phyloP scores from a whole-genome alignment of 257 asterid genomes.

The Verbena officinalis region DNA sequence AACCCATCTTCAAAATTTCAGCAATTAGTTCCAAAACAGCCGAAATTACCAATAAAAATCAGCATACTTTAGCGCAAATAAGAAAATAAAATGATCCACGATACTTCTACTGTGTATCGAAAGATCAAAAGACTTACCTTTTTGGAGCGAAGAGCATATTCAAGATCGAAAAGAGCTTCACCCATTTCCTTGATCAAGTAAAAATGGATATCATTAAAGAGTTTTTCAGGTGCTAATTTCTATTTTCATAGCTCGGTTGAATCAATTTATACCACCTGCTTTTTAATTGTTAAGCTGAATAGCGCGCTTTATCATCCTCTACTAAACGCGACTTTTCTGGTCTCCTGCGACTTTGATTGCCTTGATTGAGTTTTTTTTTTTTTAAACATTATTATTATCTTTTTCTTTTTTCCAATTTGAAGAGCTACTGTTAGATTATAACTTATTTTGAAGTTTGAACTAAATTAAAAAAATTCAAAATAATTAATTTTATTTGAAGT shows the following conservation, averaged over 20 bases:
- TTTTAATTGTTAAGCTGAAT: background rate
- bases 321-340: background rate
- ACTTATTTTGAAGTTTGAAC: too few relatives aligned
- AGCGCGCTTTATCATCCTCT: background rate
- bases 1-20: slow-evolving; percentile 6
- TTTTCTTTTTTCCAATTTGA: too few relatives aligned
- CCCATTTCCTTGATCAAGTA: slow-evolving; percentile 34
- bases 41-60: background rate
- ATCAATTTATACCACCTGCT: too few relatives aligned
- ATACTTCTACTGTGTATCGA: background rate
- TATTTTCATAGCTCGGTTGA: background rate
- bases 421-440: too few relatives aligned
- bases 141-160: slow-evolving; percentile 35
- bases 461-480: too few relatives aligned
- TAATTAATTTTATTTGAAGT: too few relatives aligned
- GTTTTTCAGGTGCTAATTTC: background rate
- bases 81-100: background rate
- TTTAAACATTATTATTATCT: too few relatives aligned
- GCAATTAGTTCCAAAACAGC: slow-evolving; percentile 7
- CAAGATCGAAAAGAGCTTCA: slow-evolving; percentile 41
- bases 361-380: too few relatives aligned
- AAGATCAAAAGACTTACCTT: slow-evolving; percentile 33
- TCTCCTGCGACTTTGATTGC: background rate
- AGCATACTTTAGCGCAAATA: background rate
- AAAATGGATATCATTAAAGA: slow-evolving; percentile 4